These are phyloP conservation scores for Ceratocystis ficicola DNA, from an alignment of 2,329 filamentous ascomycete species.

Conservation along the genomic window DNA sequence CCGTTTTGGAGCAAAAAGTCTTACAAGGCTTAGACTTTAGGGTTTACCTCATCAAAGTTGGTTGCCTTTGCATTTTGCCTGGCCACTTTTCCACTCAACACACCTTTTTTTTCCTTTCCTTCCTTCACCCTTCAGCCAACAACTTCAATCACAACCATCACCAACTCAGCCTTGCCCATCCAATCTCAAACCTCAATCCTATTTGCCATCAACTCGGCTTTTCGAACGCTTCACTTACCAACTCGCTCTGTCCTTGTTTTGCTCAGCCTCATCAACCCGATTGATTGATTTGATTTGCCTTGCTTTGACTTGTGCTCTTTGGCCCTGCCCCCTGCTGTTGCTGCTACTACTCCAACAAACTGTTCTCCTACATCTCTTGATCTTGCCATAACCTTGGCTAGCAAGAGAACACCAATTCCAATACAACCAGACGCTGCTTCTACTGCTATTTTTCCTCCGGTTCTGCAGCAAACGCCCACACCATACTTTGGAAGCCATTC, in stretches of 20 bases:
- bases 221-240: not conserved
- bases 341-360: not conserved
- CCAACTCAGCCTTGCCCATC: not conserved
- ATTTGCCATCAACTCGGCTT: not conserved
- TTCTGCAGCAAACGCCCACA: not conserved
- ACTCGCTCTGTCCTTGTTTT: not conserved
- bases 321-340: not conserved
- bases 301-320: not conserved
- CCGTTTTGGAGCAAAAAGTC: conserved; percentile 1
- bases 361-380: not conserved
- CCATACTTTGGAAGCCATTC: not conserved
- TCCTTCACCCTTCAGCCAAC: conserved; percentile 4
- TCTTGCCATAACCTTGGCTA: not conserved
- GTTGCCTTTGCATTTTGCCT: conserved; percentile 6
- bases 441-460: not conserved
- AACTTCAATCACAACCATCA: conserved; percentile 10
- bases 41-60: conserved; percentile 1
- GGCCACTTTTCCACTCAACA: conserved; percentile 17
- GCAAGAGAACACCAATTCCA: not conserved
- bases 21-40: conserved; percentile 10
- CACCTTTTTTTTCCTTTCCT: not conserved
- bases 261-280: not conserved
- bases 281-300: not conserved
- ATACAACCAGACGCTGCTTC: not conserved
- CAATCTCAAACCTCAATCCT: not conserved